Percentiles rank a stretch among this genome's conserved stretches.
Evolutionary conservation across 805 yeast species (phyloP).

Genomic region (Candida ascalaphidarum): DNA sequence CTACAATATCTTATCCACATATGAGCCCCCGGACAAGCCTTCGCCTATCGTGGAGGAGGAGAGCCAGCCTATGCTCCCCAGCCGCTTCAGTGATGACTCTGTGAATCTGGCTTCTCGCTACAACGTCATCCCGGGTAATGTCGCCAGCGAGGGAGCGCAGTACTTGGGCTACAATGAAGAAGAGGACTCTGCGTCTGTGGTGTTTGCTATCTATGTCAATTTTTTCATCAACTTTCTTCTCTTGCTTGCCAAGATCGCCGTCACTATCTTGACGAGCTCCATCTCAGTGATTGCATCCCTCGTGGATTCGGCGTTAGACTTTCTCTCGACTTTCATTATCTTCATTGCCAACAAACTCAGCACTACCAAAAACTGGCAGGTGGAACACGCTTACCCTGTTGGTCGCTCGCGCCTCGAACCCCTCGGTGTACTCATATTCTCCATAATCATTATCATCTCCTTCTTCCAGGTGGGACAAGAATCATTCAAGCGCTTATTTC

Average conservation of each 20-base stretch:
- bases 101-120: constrained; percentile 12
- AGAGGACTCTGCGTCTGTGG: constrained; percentile 35
- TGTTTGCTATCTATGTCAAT: constrained; percentile 56
- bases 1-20: constrained; percentile 52
- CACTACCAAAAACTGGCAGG: constrained; percentile 36
- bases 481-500: constrained; percentile 42
- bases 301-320: constrained; percentile 68
- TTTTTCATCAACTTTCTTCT: constrained; percentile 52
- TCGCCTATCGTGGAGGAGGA: no score
- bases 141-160: constrained; percentile 50
- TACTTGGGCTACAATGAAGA: constrained; percentile 42
- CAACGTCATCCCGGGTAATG: constrained; percentile 50
- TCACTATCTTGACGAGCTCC: constrained; percentile 57
- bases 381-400: constrained; percentile 48
- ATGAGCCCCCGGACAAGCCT: constrained; percentile 13
- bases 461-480: constrained; percentile 67
- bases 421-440: constrained; percentile 66
- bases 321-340: constrained; percentile 66
- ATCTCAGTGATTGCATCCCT: constrained; percentile 72
- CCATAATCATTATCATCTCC: constrained; percentile 61
- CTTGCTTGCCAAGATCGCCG: constrained; percentile 51
- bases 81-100: not conserved
- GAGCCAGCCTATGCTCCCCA: no score
- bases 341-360: constrained; percentile 50
- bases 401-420: constrained; percentile 73